Base-by-base conservation (phyloP, 2,329 filamentous ascomycete genomes). In the Thyridium curvatum region DNA sequence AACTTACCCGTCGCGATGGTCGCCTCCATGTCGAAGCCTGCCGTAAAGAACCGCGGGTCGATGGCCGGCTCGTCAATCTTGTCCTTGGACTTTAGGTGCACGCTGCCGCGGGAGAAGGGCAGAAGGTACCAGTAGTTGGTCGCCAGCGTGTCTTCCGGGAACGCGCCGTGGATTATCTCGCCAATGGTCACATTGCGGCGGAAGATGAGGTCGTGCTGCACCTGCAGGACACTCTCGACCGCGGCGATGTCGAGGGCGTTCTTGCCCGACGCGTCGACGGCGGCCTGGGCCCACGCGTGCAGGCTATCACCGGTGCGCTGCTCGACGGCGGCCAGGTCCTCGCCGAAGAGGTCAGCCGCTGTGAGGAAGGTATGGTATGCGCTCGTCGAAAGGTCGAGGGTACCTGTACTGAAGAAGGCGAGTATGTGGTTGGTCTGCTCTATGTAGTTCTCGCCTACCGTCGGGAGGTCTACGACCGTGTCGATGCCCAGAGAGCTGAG, bases 371-470 rank as follows among this genome's bases (percentile, higher is more conserved):
- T 53, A 4, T 53, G 55, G 41, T 58, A 62, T 0, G 49, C 47
- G 21, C 6, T 26, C 6, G 21, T 26, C 21, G 21, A 26, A 6
- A 6, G 6, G 21, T 26, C 21, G 6, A 26, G 21, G 21, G 6
- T 26, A 10, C 21, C 21, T 12, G 42, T 52, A 32, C 42, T 46
- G 9, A 38, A 44, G 35, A 55, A 62, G 5, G 42, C 31, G 6
- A 64, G 35, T 1, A 38, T 30, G 3, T 46, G 50, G 41, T 54
- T 55, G 12, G 73, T 53, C 49, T 79, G 72, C 35, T 76, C 71
- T 44, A 72, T 64, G 1, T 76, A 54, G 47, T 74, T 70, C 47
- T 71, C 68, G 1, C 73, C 73, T 0, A 77, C 72, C 3, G 71
- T 72, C 0, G 68, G 68, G 1, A 68, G 58, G 18, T 71, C 54